Evolutionary conservation across 1,139 yeast genomes (phyloP).

Genomic region (Hyphopichia pseudoburtonii): DNA sequence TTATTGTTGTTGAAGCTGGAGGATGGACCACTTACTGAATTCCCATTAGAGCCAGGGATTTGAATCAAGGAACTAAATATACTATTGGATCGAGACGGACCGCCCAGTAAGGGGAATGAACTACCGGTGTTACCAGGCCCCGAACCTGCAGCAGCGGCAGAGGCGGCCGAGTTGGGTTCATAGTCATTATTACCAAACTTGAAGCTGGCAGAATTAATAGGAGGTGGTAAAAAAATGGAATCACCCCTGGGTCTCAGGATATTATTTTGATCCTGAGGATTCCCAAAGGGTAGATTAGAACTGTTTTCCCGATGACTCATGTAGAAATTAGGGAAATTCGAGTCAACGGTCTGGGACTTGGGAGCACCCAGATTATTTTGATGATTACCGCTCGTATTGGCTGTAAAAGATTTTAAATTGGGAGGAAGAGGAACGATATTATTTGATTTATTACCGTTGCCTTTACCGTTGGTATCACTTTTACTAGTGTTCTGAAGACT

Average conservation of each 20-base stretch:
- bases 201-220: constrained; percentile 13
- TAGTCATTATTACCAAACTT: constrained; percentile 3
- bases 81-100: constrained; percentile 38
- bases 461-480: not conserved
- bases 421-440: not conserved
- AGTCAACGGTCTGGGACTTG: not conserved
- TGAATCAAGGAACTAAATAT: constrained; percentile 44
- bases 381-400: not conserved
- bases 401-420: too few species aligned
- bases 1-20: constrained; percentile 5
- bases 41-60: constrained; percentile 35
- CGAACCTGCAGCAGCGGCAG: constrained; percentile 7
- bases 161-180: constrained; percentile 2
- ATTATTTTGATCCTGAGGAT: constrained; percentile 1
- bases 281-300: constrained; percentile 3
- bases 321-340: constrained; percentile 13
- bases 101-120: constrained; percentile 1
- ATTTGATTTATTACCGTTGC: not conserved
- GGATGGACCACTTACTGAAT: constrained; percentile 33
- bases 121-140: not conserved
- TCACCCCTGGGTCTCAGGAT: constrained; percentile 26
- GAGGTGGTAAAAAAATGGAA: constrained; percentile 34
- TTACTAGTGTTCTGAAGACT: too few species aligned
- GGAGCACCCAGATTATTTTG: not conserved
- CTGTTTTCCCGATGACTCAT: constrained; percentile 10